Conservation (phyloP, 2,329 filamentous ascomycete genomes). For the Fusarium sp. region DNA sequence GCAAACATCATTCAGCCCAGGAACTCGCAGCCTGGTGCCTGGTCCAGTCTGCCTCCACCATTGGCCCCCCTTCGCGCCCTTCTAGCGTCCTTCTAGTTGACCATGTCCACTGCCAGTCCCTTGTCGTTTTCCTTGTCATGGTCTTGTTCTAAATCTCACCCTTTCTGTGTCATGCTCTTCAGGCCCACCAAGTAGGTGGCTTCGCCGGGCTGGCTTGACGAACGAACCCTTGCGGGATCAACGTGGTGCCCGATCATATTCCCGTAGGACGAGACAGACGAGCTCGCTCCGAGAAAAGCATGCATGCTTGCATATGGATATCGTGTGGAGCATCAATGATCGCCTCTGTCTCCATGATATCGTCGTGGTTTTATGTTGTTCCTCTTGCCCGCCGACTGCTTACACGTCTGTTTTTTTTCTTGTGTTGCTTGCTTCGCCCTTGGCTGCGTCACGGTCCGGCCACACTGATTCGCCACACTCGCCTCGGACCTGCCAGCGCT, state of each 20-base stretch:
- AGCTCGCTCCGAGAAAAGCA: not conserved
- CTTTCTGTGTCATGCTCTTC: conserved; percentile 2
- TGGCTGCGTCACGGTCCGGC: conserved; percentile 26
- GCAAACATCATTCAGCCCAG: not conserved
- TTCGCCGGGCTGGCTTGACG: conserved; percentile 7
- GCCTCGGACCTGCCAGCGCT: conserved; percentile 6
- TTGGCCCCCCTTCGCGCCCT: conserved; percentile 32
- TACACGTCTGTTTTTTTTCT: not conserved
- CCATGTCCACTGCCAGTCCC: conserved; percentile 6
- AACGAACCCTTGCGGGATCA: conserved; percentile 3
- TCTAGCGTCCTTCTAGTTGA: conserved; percentile 44
- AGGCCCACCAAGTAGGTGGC: conserved; percentile 1
- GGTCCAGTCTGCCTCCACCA: conserved; percentile 12
- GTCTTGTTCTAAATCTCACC: conserved; percentile 2
- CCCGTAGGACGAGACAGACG: not conserved
- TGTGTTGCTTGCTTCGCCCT: not conserved
- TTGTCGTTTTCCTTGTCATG: conserved; percentile 12
- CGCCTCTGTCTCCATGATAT: not conserved
- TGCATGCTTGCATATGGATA: conserved; percentile 6
- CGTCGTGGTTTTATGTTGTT: not conserved
- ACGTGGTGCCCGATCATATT: conserved; percentile 14
- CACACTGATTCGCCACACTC: conserved; percentile 33
- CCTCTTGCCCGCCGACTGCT: not conserved
- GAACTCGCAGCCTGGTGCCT: not conserved
- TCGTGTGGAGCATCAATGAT: conserved; percentile 4